phyloP scores from a whole-genome alignment of 345 rosid species.

The Eucalyptus pumila region DNA sequence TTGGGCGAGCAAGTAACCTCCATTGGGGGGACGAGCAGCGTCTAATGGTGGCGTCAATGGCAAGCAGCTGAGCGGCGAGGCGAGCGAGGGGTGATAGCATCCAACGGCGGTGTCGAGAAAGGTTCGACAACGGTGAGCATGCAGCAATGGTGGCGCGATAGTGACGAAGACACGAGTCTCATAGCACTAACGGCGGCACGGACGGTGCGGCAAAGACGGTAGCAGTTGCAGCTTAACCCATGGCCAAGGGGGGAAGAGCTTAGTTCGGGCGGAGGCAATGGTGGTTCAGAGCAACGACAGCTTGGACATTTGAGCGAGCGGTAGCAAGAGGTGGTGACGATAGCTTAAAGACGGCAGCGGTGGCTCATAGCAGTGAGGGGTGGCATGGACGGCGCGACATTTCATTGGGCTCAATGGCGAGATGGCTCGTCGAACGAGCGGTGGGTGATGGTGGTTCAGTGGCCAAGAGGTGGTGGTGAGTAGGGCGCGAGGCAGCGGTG shows the following conservation, averaged over 20 bases:
- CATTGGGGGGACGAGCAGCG: accelerated
- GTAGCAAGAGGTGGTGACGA: too few relatives aligned
- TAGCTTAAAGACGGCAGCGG: too few relatives aligned
- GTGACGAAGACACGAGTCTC: too few relatives aligned
- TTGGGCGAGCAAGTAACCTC: accelerated
- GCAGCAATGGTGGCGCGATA: accelerated
- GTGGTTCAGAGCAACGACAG: accelerated
- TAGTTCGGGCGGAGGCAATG: accelerated
- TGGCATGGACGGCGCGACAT: accelerated
- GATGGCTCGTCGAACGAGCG: accelerated
- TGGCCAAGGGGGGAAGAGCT: too few relatives aligned
- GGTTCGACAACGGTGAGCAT: accelerated
- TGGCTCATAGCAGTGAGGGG: too few relatives aligned
- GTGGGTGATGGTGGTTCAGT: too few relatives aligned
- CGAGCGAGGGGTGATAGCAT: accelerated
- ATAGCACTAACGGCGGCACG: accelerated
- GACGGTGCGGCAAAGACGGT: accelerated
- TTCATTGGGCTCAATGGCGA: too few relatives aligned
- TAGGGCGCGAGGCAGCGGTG: too few relatives aligned
- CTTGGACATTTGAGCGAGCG: accelerated
- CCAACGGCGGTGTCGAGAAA: too few relatives aligned
- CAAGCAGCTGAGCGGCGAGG: too few relatives aligned
- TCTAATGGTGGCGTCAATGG: accelerated
- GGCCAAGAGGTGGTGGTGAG: too few relatives aligned
- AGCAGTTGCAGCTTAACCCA: too few relatives aligned